Percentiles rank a stretch among this genome's conserved stretches.
Evolutionary conservation across 2,329 filamentous ascomycete species (phyloP).

Genomic region (Saccharata proteae): DNA sequence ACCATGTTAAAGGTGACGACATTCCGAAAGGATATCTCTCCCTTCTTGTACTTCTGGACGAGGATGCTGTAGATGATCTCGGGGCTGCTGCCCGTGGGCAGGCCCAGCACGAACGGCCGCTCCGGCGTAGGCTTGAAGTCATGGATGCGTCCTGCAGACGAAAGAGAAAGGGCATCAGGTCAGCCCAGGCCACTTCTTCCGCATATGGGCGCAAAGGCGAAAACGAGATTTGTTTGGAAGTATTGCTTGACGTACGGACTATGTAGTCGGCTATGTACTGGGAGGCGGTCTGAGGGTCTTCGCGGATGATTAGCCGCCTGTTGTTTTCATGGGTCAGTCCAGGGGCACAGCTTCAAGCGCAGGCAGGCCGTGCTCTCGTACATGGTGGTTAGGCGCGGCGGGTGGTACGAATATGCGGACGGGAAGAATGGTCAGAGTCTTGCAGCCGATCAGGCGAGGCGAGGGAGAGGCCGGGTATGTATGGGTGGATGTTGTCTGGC

Average conservation of each 20-base stretch:
- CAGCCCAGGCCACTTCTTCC: background rate
- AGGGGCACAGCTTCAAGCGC: background rate
- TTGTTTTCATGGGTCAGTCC: slow-evolving; percentile 7
- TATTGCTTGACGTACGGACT: slow-evolving; percentile 45
- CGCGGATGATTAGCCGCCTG: slow-evolving; percentile 77
- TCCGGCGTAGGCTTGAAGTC: slow-evolving; percentile 59
- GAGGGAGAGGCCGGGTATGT: background rate
- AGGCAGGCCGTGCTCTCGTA: slow-evolving; percentile 1
- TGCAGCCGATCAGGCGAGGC: no score
- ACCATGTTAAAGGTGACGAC: slow-evolving; percentile 90
- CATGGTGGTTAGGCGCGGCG: slow-evolving; percentile 6
- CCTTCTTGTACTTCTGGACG: slow-evolving; percentile 58
- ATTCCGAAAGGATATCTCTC: slow-evolving; percentile 72
- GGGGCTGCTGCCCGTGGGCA: slow-evolving; percentile 74
- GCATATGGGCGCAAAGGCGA: background rate
- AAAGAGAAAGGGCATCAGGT: background rate
- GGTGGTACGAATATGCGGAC: background rate
- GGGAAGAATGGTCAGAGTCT: no score
- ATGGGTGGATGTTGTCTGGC: no score
- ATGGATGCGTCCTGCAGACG: slow-evolving; percentile 55
- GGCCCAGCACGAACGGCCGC: slow-evolving; percentile 68
- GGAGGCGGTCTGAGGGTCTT: slow-evolving; percentile 56
- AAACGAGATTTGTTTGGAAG: background rate
- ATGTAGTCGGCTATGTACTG: slow-evolving; percentile 73
- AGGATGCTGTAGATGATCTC: slow-evolving; percentile 66